These are phyloP conservation scores for Paraurostyla sp. DNA, from an alignment of 73 alveolate genomes.

Conservation along the genomic window DNA sequence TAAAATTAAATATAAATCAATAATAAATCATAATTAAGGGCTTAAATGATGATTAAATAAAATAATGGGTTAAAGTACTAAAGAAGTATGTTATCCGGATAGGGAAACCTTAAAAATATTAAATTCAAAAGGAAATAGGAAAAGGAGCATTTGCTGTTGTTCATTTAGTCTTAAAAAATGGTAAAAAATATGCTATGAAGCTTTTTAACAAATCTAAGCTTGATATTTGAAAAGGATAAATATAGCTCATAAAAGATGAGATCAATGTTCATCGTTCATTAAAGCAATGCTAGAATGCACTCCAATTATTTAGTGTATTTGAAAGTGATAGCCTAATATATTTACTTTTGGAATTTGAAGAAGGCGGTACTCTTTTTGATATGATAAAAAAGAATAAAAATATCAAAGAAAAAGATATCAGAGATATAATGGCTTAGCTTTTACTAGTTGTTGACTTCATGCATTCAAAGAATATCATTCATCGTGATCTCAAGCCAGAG, in stretches of 20 bases:
- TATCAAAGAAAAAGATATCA: background rate
- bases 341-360: constrained; percentile 12
- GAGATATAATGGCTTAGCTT: constrained; percentile 21
- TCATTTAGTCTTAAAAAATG: background rate
- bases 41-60: too few species aligned
- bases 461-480: constrained; percentile 30
- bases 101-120: background rate
- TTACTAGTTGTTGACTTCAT: constrained; percentile 36
- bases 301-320: constrained; percentile 32
- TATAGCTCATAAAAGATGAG: background rate
- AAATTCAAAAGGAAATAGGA: background rate
- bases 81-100: background rate
- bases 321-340: constrained; percentile 3
- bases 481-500: constrained; percentile 20
- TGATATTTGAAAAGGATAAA: background rate
- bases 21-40: too few species aligned
- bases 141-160: constrained; percentile 34
- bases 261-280: background rate
- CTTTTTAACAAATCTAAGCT: background rate
- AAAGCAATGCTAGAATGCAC: constrained; percentile 26
- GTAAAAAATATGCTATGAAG: constrained; percentile 25
- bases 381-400: background rate
- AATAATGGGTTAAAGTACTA: constrained; percentile 4
- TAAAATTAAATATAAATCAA: too few species aligned
- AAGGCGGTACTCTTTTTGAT: constrained; percentile 29